Base-by-base conservation (phyloP, 495 filamentous ascomycete genomes). In the Neurospora tetraspora region DNA sequence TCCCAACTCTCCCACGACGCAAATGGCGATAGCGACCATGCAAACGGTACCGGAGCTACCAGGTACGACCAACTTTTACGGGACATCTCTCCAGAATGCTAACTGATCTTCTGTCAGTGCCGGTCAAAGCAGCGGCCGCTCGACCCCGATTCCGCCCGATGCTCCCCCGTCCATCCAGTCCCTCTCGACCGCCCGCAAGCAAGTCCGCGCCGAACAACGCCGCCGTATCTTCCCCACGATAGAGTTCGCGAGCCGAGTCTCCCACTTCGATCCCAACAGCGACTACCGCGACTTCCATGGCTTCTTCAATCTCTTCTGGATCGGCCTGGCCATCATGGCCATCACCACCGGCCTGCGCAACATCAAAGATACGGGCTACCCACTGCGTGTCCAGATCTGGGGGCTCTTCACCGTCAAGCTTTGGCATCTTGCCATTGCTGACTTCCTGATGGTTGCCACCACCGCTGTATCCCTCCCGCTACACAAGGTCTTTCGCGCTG, bases 231-330 rank as follows among this genome's bases (percentile, higher is more conserved):
- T 99, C 80, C 96, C 97, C n/a, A 97, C 93, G 8, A 93, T 97
- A 76, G 91, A 97, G 78, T 99, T 94, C 83, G 88, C 92, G 12
- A 91, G 91, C n/a, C 90, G 96, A 39, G 92, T 98, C 20, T 98
- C 95, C 10, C 95, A 99, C 80, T 98, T 99, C 81, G 96, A 99
- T 81, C 93, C 93, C 16, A 87, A 88, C 69, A 95, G 92, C 83
- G 93, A 97, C 76, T 96, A 98, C 76, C 89, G 90, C 72, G 93
- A 99, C 77, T 99, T 99, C 81, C 89, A 94, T 74, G 96, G 96
- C 74, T 99, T 99, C 87, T 99, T 97, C 81, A 91, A 94, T 59
- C 87, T 99, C 53, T 99, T 98, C 82, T 99, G 96, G 96, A 94
- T 99, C 69, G 93, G 92, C 6, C 83, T 99, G 71, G 92, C 93